Evolutionary conservation across 1,284 basidiomycete species (phyloP).

Genomic region (Inonotus hispidus): DNA sequence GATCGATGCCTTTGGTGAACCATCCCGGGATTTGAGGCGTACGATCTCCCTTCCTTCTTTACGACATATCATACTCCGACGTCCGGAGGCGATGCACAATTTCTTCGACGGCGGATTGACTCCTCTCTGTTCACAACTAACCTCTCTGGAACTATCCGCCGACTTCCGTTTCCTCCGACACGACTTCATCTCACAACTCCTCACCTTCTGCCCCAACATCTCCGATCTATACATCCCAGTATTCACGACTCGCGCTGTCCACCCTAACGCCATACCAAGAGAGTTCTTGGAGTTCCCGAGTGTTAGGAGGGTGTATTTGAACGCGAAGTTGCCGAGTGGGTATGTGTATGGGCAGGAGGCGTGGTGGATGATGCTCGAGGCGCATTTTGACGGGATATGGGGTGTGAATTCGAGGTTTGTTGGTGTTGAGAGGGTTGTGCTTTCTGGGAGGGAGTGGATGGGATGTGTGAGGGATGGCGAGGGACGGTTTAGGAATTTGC

Average conservation of each 20-base stretch:
- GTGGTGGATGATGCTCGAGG: slow-evolving; percentile 1
- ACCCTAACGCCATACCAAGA: background rate
- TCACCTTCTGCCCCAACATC: slow-evolving; percentile 1
- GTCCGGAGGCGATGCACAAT: slow-evolving; percentile 6
- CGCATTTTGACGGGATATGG: slow-evolving; percentile 4
- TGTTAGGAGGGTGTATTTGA: background rate
- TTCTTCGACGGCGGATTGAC: slow-evolving; percentile 4
- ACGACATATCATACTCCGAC: background rate
- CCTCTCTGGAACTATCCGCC: background rate
- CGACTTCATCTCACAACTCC: slow-evolving; percentile 5
- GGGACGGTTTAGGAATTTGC: background rate
- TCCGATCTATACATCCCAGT: slow-evolving; percentile 7
- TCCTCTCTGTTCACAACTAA: background rate
- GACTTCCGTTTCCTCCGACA: slow-evolving; percentile 9
- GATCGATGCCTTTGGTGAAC: background rate
- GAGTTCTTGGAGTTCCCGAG: background rate
- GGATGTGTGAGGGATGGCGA: background rate
- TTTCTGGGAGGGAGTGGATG: slow-evolving; percentile 4
- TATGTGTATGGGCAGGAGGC: background rate
- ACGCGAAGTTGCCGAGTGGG: slow-evolving; percentile 1
- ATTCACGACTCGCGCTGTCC: background rate
- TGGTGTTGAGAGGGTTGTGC: background rate
- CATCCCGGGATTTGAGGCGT: background rate
- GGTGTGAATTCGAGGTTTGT: slow-evolving; percentile 1
- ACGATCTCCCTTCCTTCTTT: slow-evolving; percentile 7